Conservation (phyloP, 805 yeast genomes). For the Starmerella sp. region DNA sequence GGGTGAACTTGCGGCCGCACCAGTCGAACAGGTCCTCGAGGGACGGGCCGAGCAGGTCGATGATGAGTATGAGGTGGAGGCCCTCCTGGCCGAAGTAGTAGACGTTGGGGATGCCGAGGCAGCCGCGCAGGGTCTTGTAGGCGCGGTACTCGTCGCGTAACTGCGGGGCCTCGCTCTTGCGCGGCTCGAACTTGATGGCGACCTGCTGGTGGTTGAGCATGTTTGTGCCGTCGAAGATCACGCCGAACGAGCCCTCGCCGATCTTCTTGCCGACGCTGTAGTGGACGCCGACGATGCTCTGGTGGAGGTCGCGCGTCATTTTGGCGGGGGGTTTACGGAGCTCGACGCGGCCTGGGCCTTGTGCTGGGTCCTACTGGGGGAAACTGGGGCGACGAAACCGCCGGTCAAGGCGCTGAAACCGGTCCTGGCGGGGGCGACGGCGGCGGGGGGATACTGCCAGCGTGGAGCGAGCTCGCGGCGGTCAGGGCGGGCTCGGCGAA, state of each 20-base stretch:
- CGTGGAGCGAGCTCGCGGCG: background rate
- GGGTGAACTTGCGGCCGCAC: conserved; percentile 85
- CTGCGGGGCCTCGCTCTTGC: conserved; percentile 96
- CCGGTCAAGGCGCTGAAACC: background rate
- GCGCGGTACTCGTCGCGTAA: conserved; percentile 91
- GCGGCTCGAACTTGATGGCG: conserved; percentile 90
- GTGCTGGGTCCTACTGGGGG: background rate
- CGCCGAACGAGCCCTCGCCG: conserved; percentile 98
- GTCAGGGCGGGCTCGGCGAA: background rate
- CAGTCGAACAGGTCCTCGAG: conserved; percentile 94
- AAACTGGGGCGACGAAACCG: background rate
- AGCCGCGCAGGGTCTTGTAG: conserved; percentile 75
- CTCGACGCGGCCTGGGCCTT: background rate
- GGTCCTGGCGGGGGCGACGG: background rate
- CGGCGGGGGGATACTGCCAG: background rate
- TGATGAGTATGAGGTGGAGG: conserved; percentile 84
- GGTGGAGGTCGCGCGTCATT: conserved; percentile 20
- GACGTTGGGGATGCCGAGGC: conserved; percentile 86
- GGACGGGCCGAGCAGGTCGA: conserved; percentile 90
- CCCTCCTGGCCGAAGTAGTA: conserved; percentile 98
- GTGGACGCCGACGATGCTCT: conserved; percentile 67
- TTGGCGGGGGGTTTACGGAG: background rate
- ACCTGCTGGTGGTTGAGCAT: conserved; percentile 84
- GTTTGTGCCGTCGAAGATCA: conserved; percentile 90
- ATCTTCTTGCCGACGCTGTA: conserved; percentile 94